Evolutionary conservation across 257 asterid species (phyloP).

Genomic region (Scutellaria barbata): DNA sequence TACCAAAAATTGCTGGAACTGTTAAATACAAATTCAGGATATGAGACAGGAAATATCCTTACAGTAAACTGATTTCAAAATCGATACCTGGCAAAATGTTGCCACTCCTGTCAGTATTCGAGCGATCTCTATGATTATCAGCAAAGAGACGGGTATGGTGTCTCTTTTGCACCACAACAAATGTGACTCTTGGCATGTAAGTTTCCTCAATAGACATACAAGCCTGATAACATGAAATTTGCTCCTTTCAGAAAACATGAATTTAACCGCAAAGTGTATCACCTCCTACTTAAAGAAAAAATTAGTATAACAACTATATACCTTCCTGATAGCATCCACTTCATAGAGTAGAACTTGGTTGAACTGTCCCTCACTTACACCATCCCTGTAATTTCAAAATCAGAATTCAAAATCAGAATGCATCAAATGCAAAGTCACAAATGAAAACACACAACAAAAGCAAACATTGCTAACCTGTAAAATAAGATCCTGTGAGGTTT

Average conservation of each 20-base stretch:
- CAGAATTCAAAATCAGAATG: background rate
- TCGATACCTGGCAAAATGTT: slow-evolving; percentile 77
- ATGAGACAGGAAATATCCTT: background rate
- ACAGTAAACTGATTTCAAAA: background rate
- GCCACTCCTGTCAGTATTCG: slow-evolving; percentile 74
- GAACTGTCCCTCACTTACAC: slow-evolving; percentile 90
- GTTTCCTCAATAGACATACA: slow-evolving; percentile 54
- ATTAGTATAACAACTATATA: slow-evolving; percentile 8
- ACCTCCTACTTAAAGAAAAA: background rate
- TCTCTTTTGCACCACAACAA: slow-evolving; percentile 91
- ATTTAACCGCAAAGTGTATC: background rate
- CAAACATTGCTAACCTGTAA: slow-evolving; percentile 52
- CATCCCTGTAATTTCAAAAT: slow-evolving; percentile 61
- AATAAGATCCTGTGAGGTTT: slow-evolving; percentile 77
- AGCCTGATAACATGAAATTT: slow-evolving; percentile 55
- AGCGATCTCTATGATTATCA: slow-evolving; percentile 47
- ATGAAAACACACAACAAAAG: background rate
- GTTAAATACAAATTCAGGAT: background rate
- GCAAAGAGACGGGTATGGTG: slow-evolving; percentile 92
- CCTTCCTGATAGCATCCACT: slow-evolving; percentile 72
- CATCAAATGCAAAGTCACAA: background rate
- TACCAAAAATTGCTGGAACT: slow-evolving; percentile 19
- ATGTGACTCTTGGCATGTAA: slow-evolving; percentile 68
- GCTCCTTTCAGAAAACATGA: background rate
- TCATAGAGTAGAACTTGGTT: slow-evolving; percentile 71